These are phyloP conservation scores for Dinochytrium kinnereticum DNA, from an alignment of 371 early-diverging fungal species.

Conservation along the genomic window DNA sequence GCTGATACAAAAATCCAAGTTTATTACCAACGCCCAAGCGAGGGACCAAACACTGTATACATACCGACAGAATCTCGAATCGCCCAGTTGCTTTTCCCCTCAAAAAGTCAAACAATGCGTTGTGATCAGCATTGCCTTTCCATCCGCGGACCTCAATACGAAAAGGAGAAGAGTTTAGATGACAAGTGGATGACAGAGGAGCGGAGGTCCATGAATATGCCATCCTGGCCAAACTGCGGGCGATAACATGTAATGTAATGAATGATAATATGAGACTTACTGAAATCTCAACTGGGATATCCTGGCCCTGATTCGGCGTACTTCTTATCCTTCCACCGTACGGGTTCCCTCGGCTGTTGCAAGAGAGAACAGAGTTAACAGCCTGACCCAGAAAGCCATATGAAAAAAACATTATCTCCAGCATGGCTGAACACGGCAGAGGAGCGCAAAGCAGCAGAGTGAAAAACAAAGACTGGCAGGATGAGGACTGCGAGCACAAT, in stretches of 20 bases:
- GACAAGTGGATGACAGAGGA: neutral
- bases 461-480: too few relatives aligned
- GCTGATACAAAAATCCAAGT: conserved; percentile 11
- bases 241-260: neutral
- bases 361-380: neutral
- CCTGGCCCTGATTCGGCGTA: neutral
- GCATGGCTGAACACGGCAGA: too few relatives aligned
- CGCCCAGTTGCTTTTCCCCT: conserved; percentile 9
- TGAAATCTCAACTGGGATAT: neutral
- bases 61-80: conserved; percentile 13
- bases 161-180: neutral
- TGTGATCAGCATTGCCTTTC: conserved; percentile 25
- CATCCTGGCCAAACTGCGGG: neutral
- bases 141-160: conserved; percentile 19
- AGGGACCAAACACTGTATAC: conserved; percentile 12
- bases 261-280: neutral
- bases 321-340: neutral
- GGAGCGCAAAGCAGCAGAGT: too few relatives aligned
- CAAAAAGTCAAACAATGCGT: conserved; percentile 23
- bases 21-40: conserved; percentile 1
- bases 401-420: too few relatives aligned
- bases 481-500: too few relatives aligned
- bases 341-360: neutral
- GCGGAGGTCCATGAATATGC: too few relatives aligned
- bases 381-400: too few relatives aligned